Evolutionary conservation across 139 green algal species (phyloP), one percentile per base, ranked within the genome.

Genomic region (Chlorella vulgaris): DNA sequence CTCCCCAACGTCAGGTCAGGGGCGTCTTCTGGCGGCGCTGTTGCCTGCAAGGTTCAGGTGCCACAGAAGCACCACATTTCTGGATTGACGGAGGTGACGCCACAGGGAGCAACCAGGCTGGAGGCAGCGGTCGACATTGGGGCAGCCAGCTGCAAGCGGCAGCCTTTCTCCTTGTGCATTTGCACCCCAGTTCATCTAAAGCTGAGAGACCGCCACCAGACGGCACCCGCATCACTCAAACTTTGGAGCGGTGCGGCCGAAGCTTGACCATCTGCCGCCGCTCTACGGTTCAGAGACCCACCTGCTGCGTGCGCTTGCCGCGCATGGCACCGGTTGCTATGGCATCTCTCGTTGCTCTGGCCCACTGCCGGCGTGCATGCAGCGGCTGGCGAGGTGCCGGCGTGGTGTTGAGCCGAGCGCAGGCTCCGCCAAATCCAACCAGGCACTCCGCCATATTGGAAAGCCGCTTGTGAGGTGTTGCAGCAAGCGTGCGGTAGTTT

Each of bases 251-350:
- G n/a, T n/a, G n/a, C n/a, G n/a, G n/a, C n/a, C n/a, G n/a, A n/a
- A n/a, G n/a, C n/a, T n/a, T n/a, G n/a, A n/a, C n/a, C n/a, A n/a
- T n/a, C n/a, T 69, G 62, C 29, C 62, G 33, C 62, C 29, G 62
- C 62, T 29, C 29, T 0, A 35, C 62, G 5, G 31, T 7, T 24
- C 7, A 29, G 47, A 15, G 13, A 7, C 35, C 3, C 65, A 71
- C 65, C 65, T 71, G 65, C 65, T 71, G 65, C 65, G 65, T 71
- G 33, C 65, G 65, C 65, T 71, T 71, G 35, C 65, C 65, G 65
- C 65, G 65, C 65, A 71, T 71, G 26, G 65, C 65, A 28, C 47
- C 15, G 15, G 33, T 18, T 51, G 65, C 35, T 26, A 50, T 1
- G 18, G 31, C 26, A 29, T 33, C 35, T 29, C 61, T 55, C 28